phyloP scores from a whole-genome alignment of 2,329 filamentous ascomycete species.

The Clarireedia hainanense region DNA sequence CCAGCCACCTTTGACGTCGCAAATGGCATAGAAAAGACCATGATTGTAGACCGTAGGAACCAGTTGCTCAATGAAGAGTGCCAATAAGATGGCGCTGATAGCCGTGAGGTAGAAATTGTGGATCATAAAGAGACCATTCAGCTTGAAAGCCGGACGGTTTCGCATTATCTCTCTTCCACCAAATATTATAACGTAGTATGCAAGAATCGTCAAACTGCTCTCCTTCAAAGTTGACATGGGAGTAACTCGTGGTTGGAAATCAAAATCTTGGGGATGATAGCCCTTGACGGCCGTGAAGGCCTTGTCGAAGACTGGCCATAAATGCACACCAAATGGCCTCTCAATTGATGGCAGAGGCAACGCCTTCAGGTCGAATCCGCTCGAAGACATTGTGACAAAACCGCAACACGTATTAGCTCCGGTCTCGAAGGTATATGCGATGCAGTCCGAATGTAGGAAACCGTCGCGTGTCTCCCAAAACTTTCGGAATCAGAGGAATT shows the following conservation, averaged over 20 bases:
- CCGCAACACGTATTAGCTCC: neutral
- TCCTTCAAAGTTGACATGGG: slow-evolving; percentile 85
- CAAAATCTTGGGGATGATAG: slow-evolving; percentile 79
- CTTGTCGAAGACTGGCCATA: slow-evolving; percentile 95
- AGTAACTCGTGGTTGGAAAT: slow-evolving; percentile 72
- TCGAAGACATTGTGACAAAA: slow-evolving; percentile 8
- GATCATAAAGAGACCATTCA: slow-evolving; percentile 84
- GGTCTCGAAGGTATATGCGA: neutral
- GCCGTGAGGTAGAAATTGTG: slow-evolving; percentile 93
- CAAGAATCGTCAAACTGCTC: slow-evolving; percentile 69
- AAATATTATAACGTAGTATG: slow-evolving; percentile 92
- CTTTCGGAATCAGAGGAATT: slow-evolving; percentile 7
- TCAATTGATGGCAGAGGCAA: slow-evolving; percentile 73
- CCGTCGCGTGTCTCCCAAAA: slow-evolving; percentile 4
- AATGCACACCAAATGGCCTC: slow-evolving; percentile 78
- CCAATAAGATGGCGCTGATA: slow-evolving; percentile 73
- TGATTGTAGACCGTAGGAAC: slow-evolving; percentile 72
- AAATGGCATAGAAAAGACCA: slow-evolving; percentile 87
- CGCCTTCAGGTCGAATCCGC: slow-evolving; percentile 7
- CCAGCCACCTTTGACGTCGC: slow-evolving; percentile 76
- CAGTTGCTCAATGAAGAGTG: slow-evolving; percentile 85
- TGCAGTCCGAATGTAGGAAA: neutral
- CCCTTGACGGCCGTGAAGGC: slow-evolving; percentile 68
- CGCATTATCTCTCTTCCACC: slow-evolving; percentile 91
- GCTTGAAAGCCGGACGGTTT: slow-evolving; percentile 73